Percentiles rank a stretch among this genome's conserved stretches.
Conservation (phyloP, 495 filamentous ascomycete species). For the Staphylotrichum tortipilum region DNA sequence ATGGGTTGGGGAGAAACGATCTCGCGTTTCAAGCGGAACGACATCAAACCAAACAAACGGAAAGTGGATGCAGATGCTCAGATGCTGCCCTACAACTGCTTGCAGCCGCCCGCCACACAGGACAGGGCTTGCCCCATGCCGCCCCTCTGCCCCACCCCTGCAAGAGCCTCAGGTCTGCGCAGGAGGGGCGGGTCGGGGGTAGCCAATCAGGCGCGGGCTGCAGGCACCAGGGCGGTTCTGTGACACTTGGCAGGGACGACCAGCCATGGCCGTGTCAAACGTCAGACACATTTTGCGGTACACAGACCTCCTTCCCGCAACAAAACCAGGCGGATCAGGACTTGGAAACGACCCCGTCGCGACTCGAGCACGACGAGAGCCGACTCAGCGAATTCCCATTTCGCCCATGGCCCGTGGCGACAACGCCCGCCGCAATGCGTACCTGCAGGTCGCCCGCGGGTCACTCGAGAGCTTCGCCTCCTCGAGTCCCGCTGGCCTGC, state of each 20-base stretch:
- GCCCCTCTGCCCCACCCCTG: no score
- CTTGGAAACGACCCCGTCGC: slow-evolving; percentile 14
- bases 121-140: no score
- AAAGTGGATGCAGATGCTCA: not conserved
- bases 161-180: slow-evolving; percentile 22
- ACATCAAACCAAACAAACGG: slow-evolving; percentile 26
- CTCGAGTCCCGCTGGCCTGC: not conserved
- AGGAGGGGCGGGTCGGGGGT: slow-evolving; percentile 3
- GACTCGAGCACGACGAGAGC: slow-evolving; percentile 10
- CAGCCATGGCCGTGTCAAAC: slow-evolving; percentile 20
- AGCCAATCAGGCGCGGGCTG: slow-evolving; percentile 21
- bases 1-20: slow-evolving; percentile 23
- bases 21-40: slow-evolving; percentile 26
- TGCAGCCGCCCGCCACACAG: no score
- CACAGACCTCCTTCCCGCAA: slow-evolving; percentile 18
- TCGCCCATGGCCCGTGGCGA: no score
- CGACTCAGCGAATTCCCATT: not conserved
- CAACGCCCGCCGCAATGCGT: no score
- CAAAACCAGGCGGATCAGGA: not conserved
- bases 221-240: slow-evolving; percentile 26
- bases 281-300: no score
- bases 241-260: slow-evolving; percentile 27
- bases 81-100: no score
- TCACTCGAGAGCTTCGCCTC: slow-evolving; percentile 1
- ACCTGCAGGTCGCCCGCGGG: slow-evolving; percentile 4